Percentiles rank a stretch among this genome's conserved stretches.
Conservation (phyloP, 805 yeast species). For the Yamadazyma ubonensis region DNA sequence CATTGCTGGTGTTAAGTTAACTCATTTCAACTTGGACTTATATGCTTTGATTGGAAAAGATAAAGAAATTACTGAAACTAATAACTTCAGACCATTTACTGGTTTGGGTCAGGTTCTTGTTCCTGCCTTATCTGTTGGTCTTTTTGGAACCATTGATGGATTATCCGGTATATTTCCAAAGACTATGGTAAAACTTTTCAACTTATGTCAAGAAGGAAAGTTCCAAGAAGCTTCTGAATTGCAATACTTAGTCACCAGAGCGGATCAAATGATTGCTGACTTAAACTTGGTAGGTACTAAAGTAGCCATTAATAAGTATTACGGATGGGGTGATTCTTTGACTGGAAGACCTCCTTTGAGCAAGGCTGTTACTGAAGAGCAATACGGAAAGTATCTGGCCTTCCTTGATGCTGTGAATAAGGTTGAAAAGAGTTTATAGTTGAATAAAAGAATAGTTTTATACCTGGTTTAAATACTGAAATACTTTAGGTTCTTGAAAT, state of each 20-base stretch:
- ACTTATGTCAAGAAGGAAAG: constrained; percentile 17
- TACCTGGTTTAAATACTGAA: too few relatives aligned
- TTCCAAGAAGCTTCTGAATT: constrained; percentile 20
- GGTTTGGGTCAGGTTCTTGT: constrained; percentile 26
- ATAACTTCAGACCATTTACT: constrained; percentile 24
- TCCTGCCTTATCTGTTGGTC: constrained; percentile 25
- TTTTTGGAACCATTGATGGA: constrained; percentile 26
- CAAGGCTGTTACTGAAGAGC: constrained; percentile 10
- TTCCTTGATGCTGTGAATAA: constrained; percentile 16
- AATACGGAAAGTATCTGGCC: constrained; percentile 15
- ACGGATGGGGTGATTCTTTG: constrained; percentile 24
- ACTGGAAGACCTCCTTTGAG: constrained; percentile 33
- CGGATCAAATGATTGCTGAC: constrained; percentile 27
- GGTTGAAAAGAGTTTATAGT: constrained; percentile 15
- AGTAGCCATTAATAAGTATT: constrained; percentile 18
- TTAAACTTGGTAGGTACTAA: constrained; percentile 33
- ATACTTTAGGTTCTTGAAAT: too few relatives aligned
- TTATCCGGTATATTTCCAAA: constrained; percentile 25
- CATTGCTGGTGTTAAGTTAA: constrained; percentile 34
- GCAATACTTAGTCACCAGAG: constrained; percentile 21
- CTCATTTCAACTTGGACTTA: constrained; percentile 24
- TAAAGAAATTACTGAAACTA: constrained; percentile 9
- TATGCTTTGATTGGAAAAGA: constrained; percentile 21
- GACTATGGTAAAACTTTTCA: constrained; percentile 19
- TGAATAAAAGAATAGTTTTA: neutral